A percentile compares a stretch with the other conserved stretches of the same genome.
Evolutionary conservation across 1,139 yeast species (phyloP).

Genomic region (Lodderomyces margitis): DNA sequence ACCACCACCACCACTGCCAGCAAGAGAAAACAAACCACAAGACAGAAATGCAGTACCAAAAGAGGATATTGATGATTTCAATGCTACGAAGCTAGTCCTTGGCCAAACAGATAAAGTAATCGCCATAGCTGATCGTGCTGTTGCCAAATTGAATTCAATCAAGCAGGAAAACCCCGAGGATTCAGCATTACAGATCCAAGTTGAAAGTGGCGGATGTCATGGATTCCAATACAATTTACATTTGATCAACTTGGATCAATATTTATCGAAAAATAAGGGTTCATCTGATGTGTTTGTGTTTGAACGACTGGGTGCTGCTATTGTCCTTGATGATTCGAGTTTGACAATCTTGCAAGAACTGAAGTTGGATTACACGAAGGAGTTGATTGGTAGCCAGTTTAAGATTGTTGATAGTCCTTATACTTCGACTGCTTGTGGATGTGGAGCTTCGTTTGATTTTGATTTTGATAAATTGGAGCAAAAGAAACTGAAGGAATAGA

Average conservation of each 20-base stretch:
- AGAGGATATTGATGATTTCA: constrained; percentile 30
- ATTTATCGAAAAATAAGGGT: constrained; percentile 37
- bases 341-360: constrained; percentile 82
- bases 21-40: constrained; percentile 15
- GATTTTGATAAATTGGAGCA: constrained; percentile 58
- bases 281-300: constrained; percentile 54
- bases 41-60: background rate
- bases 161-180: constrained; percentile 56
- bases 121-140: constrained; percentile 43
- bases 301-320: constrained; percentile 59
- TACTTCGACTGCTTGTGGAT: constrained; percentile 91
- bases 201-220: constrained; percentile 98
- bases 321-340: constrained; percentile 78
- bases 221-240: constrained; percentile 89
- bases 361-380: constrained; percentile 85
- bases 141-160: constrained; percentile 53
- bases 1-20: constrained; percentile 11
- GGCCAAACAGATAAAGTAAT: constrained; percentile 37
- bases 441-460: constrained; percentile 93
- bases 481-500: constrained; percentile 12
- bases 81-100: constrained; percentile 28
- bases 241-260: constrained; percentile 50
- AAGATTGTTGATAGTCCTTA: constrained; percentile 89
- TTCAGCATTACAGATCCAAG: constrained; percentile 70
- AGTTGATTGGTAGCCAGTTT: constrained; percentile 91